Conservation (phyloP, 1,139 yeast genomes). For the Meyerozyma carpophila region DNA sequence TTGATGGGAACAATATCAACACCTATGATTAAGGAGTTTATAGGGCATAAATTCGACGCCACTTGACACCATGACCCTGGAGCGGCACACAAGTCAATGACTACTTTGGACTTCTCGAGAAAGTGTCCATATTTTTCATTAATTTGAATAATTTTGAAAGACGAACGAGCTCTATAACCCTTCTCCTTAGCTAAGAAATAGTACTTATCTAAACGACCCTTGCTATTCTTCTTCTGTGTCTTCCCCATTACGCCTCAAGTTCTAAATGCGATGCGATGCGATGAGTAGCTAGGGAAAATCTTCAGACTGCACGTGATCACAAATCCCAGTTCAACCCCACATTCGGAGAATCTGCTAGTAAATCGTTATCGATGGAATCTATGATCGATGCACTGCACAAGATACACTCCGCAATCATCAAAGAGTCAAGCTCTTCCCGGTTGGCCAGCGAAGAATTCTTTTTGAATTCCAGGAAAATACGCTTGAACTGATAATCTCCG, state of each 20-base stretch:
- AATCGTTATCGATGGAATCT: slow-evolving; percentile 56
- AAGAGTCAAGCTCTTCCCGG: slow-evolving; percentile 48
- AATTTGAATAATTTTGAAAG: slow-evolving; percentile 90
- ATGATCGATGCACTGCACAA: slow-evolving; percentile 77
- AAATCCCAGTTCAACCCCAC: neutral
- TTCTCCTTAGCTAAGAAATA: slow-evolving; percentile 94
- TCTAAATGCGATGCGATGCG: neutral
- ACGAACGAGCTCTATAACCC: slow-evolving; percentile 98
- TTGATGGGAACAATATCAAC: slow-evolving; percentile 97
- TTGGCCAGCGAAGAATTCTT: slow-evolving; percentile 11
- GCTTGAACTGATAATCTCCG: slow-evolving; percentile 64
- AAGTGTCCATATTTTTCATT: slow-evolving; percentile 96
- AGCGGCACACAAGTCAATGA: slow-evolving; percentile 97
- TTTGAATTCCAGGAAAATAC: slow-evolving; percentile 29
- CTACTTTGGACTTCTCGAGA: slow-evolving; percentile 92
- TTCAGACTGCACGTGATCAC: neutral
- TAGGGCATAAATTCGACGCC: slow-evolving; percentile 87
- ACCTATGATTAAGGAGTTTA: slow-evolving; percentile 90
- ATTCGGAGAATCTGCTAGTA: slow-evolving; percentile 13
- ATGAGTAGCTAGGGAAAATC: neutral
- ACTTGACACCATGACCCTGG: slow-evolving; percentile 99
- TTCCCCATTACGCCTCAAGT: slow-evolving; percentile 58
- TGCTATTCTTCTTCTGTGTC: slow-evolving; percentile 92
- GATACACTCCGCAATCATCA: slow-evolving; percentile 65
- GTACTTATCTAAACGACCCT: slow-evolving; percentile 98